Base-by-base conservation (phyloP, 1,284 basidiomycete genomes). In the Ustilago lituana region DNA sequence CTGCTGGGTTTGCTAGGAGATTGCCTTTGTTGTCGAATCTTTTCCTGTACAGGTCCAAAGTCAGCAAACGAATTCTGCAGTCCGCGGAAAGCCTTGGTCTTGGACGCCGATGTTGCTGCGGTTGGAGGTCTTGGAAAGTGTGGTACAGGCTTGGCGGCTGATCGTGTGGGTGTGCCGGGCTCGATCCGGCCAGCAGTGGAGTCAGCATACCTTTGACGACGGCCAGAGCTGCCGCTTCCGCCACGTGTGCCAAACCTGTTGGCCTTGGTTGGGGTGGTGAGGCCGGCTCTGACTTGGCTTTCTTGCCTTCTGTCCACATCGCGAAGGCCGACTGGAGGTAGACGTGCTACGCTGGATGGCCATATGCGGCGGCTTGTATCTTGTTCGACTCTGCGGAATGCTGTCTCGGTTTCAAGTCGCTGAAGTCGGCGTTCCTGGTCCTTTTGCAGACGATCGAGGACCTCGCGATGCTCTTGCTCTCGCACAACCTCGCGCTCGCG, bases 371-470 rank as follows among this genome's bases (percentile, higher is more conserved):
- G 65, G 32, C 58, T 70, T 5, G 75, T 73, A 33, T 77, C 75
- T 52, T 77, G 75, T 33, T 77, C 75, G 33, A 77, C 73, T 26
- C 75, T 61, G 23, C 75, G 56, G 26, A 77, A 77, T 20, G 75
- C 66, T 8, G 70, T 64, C 20, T 63, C 64, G 17, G 75, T 74
- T 39, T 77, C 75, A 9, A 77, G 63, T 14, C 64, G 57, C 23
- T 75, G 69, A 8, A 77, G 54, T 22, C 57, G 63, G 5, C 66
- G 44, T 45, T 69, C 56, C 29, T 77, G 68, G 5, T 77, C 75
- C 29, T 64, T 61, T 14, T 74, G 65, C 12, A 75, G 19, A 3
- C 60, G 44, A 11, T 77, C 75, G 9, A 77, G 50, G 1, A 49
- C 51, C 4, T 57, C 27, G 5, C 57, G 61, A 36, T 77, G 71